A percentile compares a stretch with the other conserved stretches of the same genome.
Conservation (phyloP, 768 basidiomycete genomes). For the Candolleomyces efflorescens region DNA sequence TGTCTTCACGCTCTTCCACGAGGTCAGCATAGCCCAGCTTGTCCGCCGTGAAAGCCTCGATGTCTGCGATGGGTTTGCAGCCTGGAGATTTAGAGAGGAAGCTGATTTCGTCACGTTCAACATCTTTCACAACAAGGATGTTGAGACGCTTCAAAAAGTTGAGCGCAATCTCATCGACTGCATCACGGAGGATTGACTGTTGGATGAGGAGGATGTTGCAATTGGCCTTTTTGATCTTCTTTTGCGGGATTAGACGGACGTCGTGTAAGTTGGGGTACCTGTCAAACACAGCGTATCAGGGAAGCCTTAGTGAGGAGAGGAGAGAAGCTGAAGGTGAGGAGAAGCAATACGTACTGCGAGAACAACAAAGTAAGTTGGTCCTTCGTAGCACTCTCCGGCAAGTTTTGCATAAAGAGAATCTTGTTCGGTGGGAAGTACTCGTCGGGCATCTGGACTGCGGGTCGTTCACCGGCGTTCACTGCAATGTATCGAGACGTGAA, state of each 20-base stretch:
- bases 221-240: conserved; percentile 99
- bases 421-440: conserved; percentile 99
- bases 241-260: conserved; percentile 97
- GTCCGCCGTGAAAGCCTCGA: conserved; percentile 96
- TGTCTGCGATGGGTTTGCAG: conserved; percentile 95
- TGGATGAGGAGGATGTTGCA: conserved; percentile 99
- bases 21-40: conserved; percentile 96
- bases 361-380: conserved; percentile 90
- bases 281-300: too few relatives aligned
- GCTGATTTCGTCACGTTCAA: conserved; percentile 98
- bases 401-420: conserved; percentile 96
- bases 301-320: neutral
- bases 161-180: conserved; percentile 96
- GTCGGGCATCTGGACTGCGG: conserved; percentile 96
- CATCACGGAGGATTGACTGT: conserved; percentile 98
- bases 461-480: conserved; percentile 76
- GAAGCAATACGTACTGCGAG: conserved; percentile 62
- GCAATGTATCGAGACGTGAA: neutral
- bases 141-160: conserved; percentile 97
- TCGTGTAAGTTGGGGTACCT: conserved; percentile 96
- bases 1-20: conserved; percentile 81
- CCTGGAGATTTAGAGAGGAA: conserved; percentile 94
- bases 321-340: neutral
- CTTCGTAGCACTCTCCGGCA: conserved; percentile 90
- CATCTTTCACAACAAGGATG: conserved; percentile 94